Percentiles rank a stretch among this genome's conserved stretches.
phyloP scores from a whole-genome alignment of 2,329 filamentous ascomycete species.

The Aureobasidium sp. region DNA sequence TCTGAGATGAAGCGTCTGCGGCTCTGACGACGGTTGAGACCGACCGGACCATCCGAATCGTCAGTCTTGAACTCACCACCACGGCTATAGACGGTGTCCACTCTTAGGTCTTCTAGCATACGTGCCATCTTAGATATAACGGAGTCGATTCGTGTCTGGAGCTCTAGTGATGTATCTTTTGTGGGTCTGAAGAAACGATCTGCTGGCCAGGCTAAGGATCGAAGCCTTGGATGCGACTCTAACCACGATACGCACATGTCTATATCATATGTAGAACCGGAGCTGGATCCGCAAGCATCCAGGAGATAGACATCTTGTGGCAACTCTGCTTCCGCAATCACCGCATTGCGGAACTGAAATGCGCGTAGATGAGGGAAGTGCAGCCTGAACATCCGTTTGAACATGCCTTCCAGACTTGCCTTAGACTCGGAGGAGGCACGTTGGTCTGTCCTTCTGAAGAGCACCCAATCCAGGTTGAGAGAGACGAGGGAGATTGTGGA shows the following conservation, averaged over 20 bases:
- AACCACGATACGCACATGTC: conserved; percentile 34
- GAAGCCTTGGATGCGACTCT: conserved; percentile 37
- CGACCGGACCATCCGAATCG: background rate
- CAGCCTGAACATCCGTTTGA: conserved; percentile 26
- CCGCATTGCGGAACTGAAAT: conserved; percentile 42
- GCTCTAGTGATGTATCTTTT: conserved; percentile 23
- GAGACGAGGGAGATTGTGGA: conserved; percentile 26
- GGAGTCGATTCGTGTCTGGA: conserved; percentile 20
- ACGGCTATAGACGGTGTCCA: conserved; percentile 30
- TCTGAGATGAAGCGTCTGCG: conserved; percentile 35
- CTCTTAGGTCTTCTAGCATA: conserved; percentile 36
- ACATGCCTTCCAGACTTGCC: conserved; percentile 14
- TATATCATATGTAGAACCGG: background rate
- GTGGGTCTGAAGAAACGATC: conserved; percentile 37
- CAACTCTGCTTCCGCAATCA: conserved; percentile 31
- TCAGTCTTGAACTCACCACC: conserved; percentile 25
- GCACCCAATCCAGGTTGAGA: conserved; percentile 32
- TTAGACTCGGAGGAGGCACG: background rate
- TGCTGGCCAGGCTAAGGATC: conserved; percentile 42
- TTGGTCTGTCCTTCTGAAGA: conserved; percentile 18
- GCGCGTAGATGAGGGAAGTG: conserved; percentile 38
- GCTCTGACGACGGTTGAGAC: background rate
- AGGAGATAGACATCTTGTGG: conserved; percentile 33
- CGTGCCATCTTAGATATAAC: conserved; percentile 35
- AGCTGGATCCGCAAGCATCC: conserved; percentile 15